These are phyloP conservation scores for Saccharomycopsis oosterbeekiorum DNA, from an alignment of 805 yeast genomes.

Conservation along the genomic window DNA sequence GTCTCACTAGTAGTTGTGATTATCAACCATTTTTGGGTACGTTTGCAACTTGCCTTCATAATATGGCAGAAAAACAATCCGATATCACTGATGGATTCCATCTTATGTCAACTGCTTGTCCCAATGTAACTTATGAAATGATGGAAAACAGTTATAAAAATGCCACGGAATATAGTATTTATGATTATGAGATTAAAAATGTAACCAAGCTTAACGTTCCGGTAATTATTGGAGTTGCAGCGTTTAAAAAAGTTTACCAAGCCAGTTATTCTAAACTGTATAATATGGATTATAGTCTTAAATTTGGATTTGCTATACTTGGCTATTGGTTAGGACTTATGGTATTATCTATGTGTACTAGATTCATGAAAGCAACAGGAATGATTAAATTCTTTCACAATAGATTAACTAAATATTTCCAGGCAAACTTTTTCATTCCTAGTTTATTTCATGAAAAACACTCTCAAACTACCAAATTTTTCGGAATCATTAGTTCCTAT, in stretches of 20 bases:
- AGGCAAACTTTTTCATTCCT: conserved; percentile 24
- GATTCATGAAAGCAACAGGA: conserved; percentile 11
- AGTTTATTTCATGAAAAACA: conserved; percentile 23
- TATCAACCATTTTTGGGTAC: conserved; percentile 8
- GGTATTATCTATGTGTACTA: conserved; percentile 2
- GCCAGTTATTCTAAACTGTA: background rate
- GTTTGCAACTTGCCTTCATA: conserved; percentile 9
- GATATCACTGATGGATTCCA: conserved; percentile 2
- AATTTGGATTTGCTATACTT: conserved; percentile 12
- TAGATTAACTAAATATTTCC: conserved; percentile 16
- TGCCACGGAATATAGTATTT: conserved; percentile 12
- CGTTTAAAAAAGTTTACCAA: conserved; percentile 1
- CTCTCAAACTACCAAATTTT: conserved; percentile 18
- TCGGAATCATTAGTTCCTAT: conserved; percentile 16
- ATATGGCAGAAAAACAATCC: background rate
- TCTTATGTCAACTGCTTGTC: background rate
- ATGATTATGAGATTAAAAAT: conserved; percentile 2
- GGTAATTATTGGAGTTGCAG: conserved; percentile 2
- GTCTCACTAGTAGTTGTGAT: background rate
- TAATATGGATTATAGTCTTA: conserved; percentile 1
- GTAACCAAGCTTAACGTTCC: background rate
- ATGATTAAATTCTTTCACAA: conserved; percentile 1
- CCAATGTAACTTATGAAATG: conserved; percentile 6
- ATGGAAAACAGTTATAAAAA: conserved; percentile 4
- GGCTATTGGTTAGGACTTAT: conserved; percentile 14